Conservation (phyloP, 2,329 filamentous ascomycete genomes). For the Didymella exigua region DNA sequence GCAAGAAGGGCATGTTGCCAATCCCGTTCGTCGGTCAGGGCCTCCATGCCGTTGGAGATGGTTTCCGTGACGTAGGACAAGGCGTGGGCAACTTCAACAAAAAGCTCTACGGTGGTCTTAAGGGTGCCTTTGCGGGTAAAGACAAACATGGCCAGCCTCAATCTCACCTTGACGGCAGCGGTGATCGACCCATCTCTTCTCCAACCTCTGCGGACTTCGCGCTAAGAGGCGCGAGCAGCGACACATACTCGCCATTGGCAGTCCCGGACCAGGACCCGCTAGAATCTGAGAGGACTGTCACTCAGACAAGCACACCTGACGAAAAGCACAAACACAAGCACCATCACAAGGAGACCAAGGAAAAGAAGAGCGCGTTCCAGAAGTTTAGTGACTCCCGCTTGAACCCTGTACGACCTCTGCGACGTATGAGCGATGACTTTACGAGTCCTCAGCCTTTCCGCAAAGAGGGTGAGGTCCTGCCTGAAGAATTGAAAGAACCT, state of each 20-base stretch:
- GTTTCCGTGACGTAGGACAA: conserved; percentile 58
- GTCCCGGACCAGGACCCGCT: conserved; percentile 30
- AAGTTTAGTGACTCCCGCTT: conserved; percentile 32
- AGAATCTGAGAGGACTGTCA: conserved; percentile 24
- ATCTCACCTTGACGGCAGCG: conserved; percentile 25
- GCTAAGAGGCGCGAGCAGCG: conserved; percentile 36
- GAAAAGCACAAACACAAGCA: conserved; percentile 25
- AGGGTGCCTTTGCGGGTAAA: conserved; percentile 38
- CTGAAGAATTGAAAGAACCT: conserved; percentile 34
- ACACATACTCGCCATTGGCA: conserved; percentile 41
- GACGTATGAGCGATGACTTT: conserved; percentile 41
- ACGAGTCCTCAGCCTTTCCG: conserved; percentile 54
- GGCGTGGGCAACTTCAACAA: conserved; percentile 47
- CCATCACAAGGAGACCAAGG: conserved; percentile 22
- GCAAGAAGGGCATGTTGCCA: conserved; percentile 41
- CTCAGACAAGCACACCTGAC: conserved; percentile 33
- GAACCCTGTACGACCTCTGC: conserved; percentile 33
- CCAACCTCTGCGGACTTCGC: conserved; percentile 37
- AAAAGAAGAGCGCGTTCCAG: conserved; percentile 25
- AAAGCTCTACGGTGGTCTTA: conserved; percentile 49
- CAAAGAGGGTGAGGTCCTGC: conserved; percentile 47
- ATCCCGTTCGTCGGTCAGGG: conserved; percentile 56
- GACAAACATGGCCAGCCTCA: conserved; percentile 17
- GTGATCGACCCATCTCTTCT: conserved; percentile 32
- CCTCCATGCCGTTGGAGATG: conserved; percentile 50